Conservation (phyloP, 2,329 filamentous ascomycete species). For the Nigrospora osmanthi region DNA sequence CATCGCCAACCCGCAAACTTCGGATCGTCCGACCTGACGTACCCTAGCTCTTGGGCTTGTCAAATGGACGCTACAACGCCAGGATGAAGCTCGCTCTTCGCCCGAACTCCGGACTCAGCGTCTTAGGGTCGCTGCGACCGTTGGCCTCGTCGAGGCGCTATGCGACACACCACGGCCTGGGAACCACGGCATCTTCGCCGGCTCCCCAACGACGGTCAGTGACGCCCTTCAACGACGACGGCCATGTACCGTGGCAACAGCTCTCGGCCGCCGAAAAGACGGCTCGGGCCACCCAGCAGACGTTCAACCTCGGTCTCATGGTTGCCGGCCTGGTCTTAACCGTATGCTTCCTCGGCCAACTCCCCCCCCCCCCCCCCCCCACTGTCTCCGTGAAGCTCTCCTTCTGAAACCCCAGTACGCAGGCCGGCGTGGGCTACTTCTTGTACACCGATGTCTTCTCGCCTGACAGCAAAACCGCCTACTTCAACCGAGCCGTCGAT, state of each 20-base stretch:
- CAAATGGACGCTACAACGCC: constrained; percentile 27
- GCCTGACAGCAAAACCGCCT: constrained; percentile 73
- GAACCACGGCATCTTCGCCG: constrained; percentile 18
- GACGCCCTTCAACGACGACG: constrained; percentile 81
- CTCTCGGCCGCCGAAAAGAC: constrained; percentile 72
- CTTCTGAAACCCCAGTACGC: constrained; percentile 7
- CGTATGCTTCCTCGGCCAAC: constrained; percentile 34
- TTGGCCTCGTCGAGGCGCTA: constrained; percentile 40
- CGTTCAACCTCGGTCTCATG: constrained; percentile 78
- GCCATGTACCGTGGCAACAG: constrained; percentile 71
- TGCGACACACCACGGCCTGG: constrained; percentile 46
- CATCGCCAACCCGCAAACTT: too few species aligned
- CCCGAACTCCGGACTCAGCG: constrained; percentile 25
- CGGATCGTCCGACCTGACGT: background rate
- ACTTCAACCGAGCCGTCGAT: constrained; percentile 83
- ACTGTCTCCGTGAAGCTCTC: background rate
- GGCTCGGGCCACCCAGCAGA: constrained; percentile 80
- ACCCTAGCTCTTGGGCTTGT: background rate
- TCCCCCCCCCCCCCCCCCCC: background rate
- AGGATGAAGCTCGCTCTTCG: constrained; percentile 37
- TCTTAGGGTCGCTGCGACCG: constrained; percentile 24
- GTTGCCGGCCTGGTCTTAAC: constrained; percentile 68
- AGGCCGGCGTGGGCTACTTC: constrained; percentile 72
- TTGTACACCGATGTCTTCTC: constrained; percentile 80
- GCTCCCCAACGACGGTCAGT: constrained; percentile 57